These are phyloP conservation scores for Komagataella mondaviorum DNA, from an alignment of 805 yeast genomes.

Conservation along the genomic window DNA sequence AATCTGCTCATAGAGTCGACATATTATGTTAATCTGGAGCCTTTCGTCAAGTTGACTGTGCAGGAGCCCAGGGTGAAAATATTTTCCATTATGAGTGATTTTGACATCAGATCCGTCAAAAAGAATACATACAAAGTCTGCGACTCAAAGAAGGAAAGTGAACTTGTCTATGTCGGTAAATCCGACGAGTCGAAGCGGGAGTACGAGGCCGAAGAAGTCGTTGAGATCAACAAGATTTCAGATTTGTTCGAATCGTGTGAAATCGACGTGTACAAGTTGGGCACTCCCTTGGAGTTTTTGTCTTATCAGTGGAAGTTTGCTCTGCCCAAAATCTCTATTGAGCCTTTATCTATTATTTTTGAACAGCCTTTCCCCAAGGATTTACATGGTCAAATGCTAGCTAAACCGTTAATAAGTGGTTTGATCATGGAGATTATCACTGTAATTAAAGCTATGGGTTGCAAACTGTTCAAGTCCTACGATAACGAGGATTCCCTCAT, in stretches of 20 bases:
- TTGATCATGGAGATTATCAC: conserved; percentile 61
- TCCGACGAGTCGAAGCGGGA: conserved; percentile 20
- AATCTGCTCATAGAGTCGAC: conserved; percentile 54
- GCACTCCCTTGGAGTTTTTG: conserved; percentile 41
- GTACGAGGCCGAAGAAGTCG: conserved; percentile 26
- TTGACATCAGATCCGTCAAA: conserved; percentile 33
- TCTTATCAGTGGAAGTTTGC: conserved; percentile 81
- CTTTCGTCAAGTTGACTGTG: conserved; percentile 37
- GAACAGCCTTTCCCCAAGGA: conserved; percentile 54
- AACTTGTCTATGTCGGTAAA: conserved; percentile 28
- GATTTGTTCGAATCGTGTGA: conserved; percentile 23
- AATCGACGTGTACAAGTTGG: conserved; percentile 34
- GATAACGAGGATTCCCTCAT: conserved; percentile 53
- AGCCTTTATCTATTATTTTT: conserved; percentile 61
- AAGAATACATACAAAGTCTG: conserved; percentile 19
- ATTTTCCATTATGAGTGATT: conserved; percentile 48
- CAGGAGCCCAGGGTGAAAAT: conserved; percentile 23
- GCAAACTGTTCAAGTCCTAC: conserved; percentile 53
- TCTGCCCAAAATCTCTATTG: conserved; percentile 63
- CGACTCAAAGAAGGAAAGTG: conserved; percentile 26
- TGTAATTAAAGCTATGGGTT: conserved; percentile 66
- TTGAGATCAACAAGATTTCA: conserved; percentile 21
- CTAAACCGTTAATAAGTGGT: conserved; percentile 78
- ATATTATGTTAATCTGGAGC: conserved; percentile 61
- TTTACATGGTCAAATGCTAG: conserved; percentile 54